Conservation (phyloP, 805 yeast species). For the Candida palmyrensis region DNA sequence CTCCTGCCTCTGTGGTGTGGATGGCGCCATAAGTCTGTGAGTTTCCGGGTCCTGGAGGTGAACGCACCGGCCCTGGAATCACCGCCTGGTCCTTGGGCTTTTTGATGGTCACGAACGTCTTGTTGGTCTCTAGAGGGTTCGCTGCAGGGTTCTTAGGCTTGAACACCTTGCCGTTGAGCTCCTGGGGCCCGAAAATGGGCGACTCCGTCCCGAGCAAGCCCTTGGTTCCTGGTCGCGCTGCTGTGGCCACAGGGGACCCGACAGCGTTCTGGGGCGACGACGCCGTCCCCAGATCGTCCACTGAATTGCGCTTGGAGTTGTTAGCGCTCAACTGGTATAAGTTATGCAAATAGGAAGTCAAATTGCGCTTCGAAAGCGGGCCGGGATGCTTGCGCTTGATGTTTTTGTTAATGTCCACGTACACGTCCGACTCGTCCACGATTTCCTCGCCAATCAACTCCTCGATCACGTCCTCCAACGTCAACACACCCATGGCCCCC, state of each 20-base stretch:
- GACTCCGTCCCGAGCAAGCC: background rate
- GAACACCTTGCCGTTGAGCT: constrained; percentile 17
- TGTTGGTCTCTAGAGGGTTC: constrained; percentile 63
- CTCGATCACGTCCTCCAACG: constrained; percentile 96
- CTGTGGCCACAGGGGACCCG: background rate
- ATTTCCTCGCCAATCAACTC: constrained; percentile 97
- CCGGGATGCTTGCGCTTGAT: constrained; percentile 77
- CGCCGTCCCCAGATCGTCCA: constrained; percentile 18
- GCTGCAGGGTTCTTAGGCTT: constrained; percentile 64
- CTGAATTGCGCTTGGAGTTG: constrained; percentile 37
- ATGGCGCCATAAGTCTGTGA: constrained; percentile 28
- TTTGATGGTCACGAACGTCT: constrained; percentile 65
- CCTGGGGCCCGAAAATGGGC: background rate
- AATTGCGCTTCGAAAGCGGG: constrained; percentile 64
- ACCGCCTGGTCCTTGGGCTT: constrained; percentile 37
- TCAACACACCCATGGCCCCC: constrained; percentile 88
- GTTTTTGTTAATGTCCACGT: constrained; percentile 82
- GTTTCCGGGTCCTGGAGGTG: constrained; percentile 7
- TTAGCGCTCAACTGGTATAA: constrained; percentile 39
- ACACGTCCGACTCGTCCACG: constrained; percentile 93
- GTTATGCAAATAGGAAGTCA: constrained; percentile 63
- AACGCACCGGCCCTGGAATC: constrained; percentile 16
- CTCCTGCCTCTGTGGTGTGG: constrained; percentile 43
- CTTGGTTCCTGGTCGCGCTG: background rate
- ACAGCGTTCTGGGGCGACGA: background rate